phyloP scores from a whole-genome alignment of 345 rosid genomes.

The Populus davidiana region DNA sequence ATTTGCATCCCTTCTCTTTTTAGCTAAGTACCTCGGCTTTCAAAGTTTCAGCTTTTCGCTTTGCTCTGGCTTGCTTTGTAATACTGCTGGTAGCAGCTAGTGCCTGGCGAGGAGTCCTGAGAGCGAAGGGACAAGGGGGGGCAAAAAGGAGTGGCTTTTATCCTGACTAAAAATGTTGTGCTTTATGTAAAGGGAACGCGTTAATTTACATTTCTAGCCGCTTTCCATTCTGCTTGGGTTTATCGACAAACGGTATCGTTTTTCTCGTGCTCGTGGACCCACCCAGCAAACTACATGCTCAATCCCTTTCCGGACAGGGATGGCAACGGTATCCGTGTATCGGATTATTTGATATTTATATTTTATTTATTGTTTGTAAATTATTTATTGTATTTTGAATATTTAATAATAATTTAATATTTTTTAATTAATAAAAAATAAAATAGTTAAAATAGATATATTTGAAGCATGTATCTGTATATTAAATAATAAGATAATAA shows the following conservation, averaged over 20 bases:
- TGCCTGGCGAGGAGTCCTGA: background rate
- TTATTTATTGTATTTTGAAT: too few relatives aligned
- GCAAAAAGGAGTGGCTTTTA: constrained; percentile 3
- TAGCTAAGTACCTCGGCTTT: background rate
- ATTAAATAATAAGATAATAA: too few relatives aligned
- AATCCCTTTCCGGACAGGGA: too few relatives aligned
- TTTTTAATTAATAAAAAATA: too few relatives aligned
- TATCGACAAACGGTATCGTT: background rate
- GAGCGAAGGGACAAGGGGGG: background rate
- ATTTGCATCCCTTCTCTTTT: background rate
- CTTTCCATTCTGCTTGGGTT: background rate
- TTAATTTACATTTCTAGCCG: constrained; percentile 3
- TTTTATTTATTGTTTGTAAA: too few relatives aligned
- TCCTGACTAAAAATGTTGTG: constrained; percentile 3
- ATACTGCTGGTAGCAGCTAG: background rate
- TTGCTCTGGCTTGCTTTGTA: background rate
- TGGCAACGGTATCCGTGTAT: too few relatives aligned
- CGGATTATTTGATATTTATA: too few relatives aligned
- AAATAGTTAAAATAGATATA: too few relatives aligned
- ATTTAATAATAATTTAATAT: too few relatives aligned
- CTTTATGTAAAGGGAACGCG: background rate
- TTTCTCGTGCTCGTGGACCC: background rate
- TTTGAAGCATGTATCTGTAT: too few relatives aligned
- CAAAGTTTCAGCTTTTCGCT: background rate
- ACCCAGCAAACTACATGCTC: too few relatives aligned